Base-by-base conservation (phyloP, 345 rosid genomes). In the Gossypium stocksii region DNA sequence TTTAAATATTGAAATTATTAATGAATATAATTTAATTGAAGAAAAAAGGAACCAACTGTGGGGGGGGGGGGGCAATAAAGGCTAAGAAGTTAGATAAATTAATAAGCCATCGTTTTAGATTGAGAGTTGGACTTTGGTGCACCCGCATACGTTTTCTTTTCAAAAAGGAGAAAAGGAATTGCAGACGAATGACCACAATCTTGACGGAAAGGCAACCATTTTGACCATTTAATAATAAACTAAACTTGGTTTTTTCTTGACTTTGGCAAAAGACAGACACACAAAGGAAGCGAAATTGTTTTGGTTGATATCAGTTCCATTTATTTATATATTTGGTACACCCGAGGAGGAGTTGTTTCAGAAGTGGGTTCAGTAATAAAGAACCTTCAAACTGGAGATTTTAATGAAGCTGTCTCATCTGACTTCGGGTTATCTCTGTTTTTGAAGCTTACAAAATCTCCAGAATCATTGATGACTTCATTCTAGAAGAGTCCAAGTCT, bases 371-470 rank as follows among this genome's bases (percentile, higher is more conserved):
- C 64, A 60, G 64, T 57, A 57, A 3, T 12, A 11, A 59, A 12
- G 16, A 59, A 59, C 23, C 63, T 27, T 25, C 64, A 25, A 60
- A 60, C 64, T 62, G 67, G 69, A 81, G 78, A 19, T 60, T 44
- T 29, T 56, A 16, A 9, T 62, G 14, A 61, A 15, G 29, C 16
- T 27, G 11, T 5, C 41, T 34, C 41, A 34, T 4, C 41, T 34
- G 41, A 5, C 41, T 34, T 34, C 5, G 7, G 7, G 41, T 5
- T 34, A 34, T 34, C 38, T 29, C 6, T 29, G 38, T 34, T 34
- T 1, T 5, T 34, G 41, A 34, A 34, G 41, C 41, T 34, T 34
- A 5, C 41, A 34, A 34, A 34, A 34, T 34, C 41, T 34, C 7
- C 41, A 4, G 7, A 4, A 4, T 34, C 41, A 5, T 34, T 29